phyloP scores from a whole-genome alignment of 768 basidiomycete genomes.

The Suillus brevipes region DNA sequence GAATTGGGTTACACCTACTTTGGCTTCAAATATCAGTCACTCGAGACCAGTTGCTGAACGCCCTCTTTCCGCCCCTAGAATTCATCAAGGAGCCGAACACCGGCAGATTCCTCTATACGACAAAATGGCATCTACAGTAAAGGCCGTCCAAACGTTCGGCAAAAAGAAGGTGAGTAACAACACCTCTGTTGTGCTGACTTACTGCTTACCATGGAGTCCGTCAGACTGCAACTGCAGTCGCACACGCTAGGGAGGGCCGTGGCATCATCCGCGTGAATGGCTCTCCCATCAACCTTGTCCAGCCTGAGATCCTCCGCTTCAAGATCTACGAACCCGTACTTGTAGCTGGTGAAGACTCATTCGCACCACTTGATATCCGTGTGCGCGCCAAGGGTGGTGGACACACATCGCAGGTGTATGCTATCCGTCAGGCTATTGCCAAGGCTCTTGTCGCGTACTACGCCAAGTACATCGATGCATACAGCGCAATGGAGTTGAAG shows the following conservation, averaged over 20 bases:
- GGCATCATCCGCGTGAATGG: constrained; percentile 97
- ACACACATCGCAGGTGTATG: constrained; percentile 98
- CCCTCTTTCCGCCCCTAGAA: constrained; percentile 19
- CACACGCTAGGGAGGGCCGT: constrained; percentile 93
- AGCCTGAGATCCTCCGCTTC: constrained; percentile 93
- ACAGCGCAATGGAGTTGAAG: constrained; percentile 95
- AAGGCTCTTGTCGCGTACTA: constrained; percentile 98
- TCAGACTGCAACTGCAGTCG: constrained; percentile 97
- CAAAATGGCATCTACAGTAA: constrained; percentile 66
- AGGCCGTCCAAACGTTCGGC: constrained; percentile 98
- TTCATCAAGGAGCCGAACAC: constrained; percentile 12
- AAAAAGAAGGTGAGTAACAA: constrained; percentile 91
- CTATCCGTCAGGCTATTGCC: constrained; percentile 97
- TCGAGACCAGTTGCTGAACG: constrained; percentile 18
- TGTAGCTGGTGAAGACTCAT: constrained; percentile 87
- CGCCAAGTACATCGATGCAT: constrained; percentile 98
- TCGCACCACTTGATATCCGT: constrained; percentile 88
- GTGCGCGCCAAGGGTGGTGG: constrained; percentile 99
- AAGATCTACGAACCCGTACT: constrained; percentile 99
- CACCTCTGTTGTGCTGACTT: constrained; percentile 9
- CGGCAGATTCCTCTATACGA: constrained; percentile 24
- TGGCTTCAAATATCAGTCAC: constrained; percentile 3
- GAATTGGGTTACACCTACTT: constrained; percentile 19
- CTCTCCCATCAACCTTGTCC: constrained; percentile 92
- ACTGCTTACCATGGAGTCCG: constrained; percentile 11